Base-by-base conservation (phyloP, 163 green algal species). In the Volvox carteri region DNA sequence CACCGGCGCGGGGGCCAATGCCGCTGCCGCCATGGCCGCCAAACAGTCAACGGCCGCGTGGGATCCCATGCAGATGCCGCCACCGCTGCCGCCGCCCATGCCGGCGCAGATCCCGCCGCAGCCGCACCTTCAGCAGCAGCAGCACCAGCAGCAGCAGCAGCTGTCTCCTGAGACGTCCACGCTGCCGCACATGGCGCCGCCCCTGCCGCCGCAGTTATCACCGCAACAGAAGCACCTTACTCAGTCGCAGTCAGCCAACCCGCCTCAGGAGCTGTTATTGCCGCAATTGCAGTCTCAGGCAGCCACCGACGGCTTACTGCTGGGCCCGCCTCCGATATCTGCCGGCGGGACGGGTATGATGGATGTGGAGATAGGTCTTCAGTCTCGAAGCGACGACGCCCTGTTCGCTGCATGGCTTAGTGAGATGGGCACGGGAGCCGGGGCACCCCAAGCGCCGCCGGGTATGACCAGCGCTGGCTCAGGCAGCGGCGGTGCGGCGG, bases 121-220 rank as follows among this genome's bases (percentile, higher is more conserved):
- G 62, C 62, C 62, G 62, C 62, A 37, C 28, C 62, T 42, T 28
- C 28, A 73, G 16, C 62, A 23, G 62, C 62, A 37, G 62, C 19
- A n/a, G 58, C 62, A 73, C n/a, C 28, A 73, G 16, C 62, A 23
- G 62, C 62, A 37, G 62, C 19, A n/a, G 58, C 62, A 73, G 16
- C 62, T 73, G 62, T 33, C 62, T 11, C 4, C 37, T 33, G 21
- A 30, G 35, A 21, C 65, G 30, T 33, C 33, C 12, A 4, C 65
- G 16, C 33, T 75, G 30, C 65, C 65, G 65, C 65, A 30, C 30
- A 75, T 75, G 65, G 65, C 65, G 65, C 65, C 65, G 35, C 65
- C 65, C 30, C 65, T 75, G 35, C 65, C 65, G 65, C 30, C 33
- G 30, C 60, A 3, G n/a, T 7, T 72, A 33, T 33, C 65, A 33